Base-by-base conservation (phyloP, 1,284 basidiomycete species). In the Takashimella tepidaria region DNA sequence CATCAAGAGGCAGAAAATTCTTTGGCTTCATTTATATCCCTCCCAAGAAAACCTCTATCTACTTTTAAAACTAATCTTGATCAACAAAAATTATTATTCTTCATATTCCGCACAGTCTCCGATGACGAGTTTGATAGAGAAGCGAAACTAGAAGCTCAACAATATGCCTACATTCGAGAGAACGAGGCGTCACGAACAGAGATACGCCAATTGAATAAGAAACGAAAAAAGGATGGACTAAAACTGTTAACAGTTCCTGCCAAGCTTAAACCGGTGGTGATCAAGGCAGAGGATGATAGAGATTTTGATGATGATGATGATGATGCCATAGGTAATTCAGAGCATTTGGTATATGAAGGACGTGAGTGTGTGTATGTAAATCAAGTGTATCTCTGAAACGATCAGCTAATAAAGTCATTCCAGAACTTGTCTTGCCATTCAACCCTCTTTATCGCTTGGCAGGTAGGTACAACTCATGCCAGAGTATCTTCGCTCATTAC, bases 91-190 rank as follows among this genome's bases (percentile, higher is more conserved):
- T n/a, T n/a, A n/a, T n/a, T n/a, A n/a, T n/a, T n/a, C n/a, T n/a
- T n/a, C n/a, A n/a, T n/a, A n/a, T n/a, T n/a, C n/a, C n/a, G n/a
- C n/a, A n/a, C 41, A 61, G 61, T 60, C 8, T 52, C 54, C 11
- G 61, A 62, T 21, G 66, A 68, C 44, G 66, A 68, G 13, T 68
- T 68, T 44, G 58, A 58, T 4, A 5, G 42, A 2, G 61, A 63
- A 11, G 53, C 47, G 1, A 56, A 58, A 48, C 45, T 31, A 2
- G 54, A 59, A 24, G 66, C 62, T 5, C 51, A 45, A 11, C 41
- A 41, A 11, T 66, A 68, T 50, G 52, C 55, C 11, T 51, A 52
- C 6, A 48, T 44, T 5, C 58, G 57, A 25, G 44, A 50, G 21
- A 22, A 50, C 8, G 46, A 56, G 41, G 21, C 56, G 13, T 49